Conservation (phyloP, 495 filamentous ascomycete genomes). For the Penicillium riverlandense region DNA sequence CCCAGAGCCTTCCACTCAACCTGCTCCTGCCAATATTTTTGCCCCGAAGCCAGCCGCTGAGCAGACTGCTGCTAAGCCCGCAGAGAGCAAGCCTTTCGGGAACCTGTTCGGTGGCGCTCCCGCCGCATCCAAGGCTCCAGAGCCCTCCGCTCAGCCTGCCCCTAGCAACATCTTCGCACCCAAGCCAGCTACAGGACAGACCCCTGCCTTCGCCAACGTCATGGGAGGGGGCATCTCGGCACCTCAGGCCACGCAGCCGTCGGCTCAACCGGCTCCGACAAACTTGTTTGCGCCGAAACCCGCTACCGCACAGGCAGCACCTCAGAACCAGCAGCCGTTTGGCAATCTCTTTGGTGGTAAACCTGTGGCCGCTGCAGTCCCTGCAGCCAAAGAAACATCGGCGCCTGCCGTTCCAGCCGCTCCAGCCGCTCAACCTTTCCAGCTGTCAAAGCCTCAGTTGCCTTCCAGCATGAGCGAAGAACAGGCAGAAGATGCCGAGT, state of each 20-base stretch:
- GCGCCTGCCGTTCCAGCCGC: constrained; percentile 7
- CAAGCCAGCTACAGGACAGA: too few relatives aligned
- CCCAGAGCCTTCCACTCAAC: constrained; percentile 2
- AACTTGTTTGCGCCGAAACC: constrained; percentile 2
- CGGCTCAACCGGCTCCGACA: not conserved
- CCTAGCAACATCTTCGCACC: constrained; percentile 4
- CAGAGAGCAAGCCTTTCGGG: not conserved
- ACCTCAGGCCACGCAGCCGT: not conserved
- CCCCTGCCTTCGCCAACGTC: not conserved
- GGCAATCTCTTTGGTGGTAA: constrained; percentile 3
- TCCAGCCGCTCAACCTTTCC: constrained; percentile 3
- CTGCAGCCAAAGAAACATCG: constrained; percentile 4
- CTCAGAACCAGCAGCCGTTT: not conserved
- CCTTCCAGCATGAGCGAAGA: constrained; percentile 6
- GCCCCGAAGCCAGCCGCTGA: constrained; percentile 4
- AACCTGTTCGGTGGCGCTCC: not conserved
- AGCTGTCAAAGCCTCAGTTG: constrained; percentile 11
- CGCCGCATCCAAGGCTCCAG: not conserved
- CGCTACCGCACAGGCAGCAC: not conserved
- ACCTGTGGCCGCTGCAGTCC: not conserved
- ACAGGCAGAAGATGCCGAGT: constrained; percentile 11
- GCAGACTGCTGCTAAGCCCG: too few relatives aligned
- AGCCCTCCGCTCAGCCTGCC: not conserved
- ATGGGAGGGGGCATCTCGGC: not conserved
- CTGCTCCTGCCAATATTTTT: constrained; percentile 7